Evolutionary conservation across 805 yeast genomes (phyloP), one percentile per base, ranked within the genome.

Genomic region (Lipomyces mesembrius): DNA sequence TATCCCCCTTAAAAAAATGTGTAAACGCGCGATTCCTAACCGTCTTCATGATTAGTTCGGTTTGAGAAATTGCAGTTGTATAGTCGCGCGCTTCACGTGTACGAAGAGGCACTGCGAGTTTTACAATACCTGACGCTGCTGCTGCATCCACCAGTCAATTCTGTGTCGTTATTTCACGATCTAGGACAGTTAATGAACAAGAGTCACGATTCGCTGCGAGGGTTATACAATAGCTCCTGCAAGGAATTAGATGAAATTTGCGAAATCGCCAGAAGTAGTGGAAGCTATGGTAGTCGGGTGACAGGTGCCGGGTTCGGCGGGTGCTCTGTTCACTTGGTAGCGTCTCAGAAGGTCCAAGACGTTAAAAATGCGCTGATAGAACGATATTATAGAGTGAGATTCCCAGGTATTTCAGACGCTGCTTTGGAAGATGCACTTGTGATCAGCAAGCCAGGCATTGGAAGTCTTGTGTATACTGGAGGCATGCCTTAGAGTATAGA

Each of bases 261-360:
- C 73, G 64, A 73, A 12, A 82, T 88, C 63, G 91, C 90, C 5
- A 75, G 79, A 51, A 74, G 70, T 1, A 81, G 83, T 66, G 92
- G 92, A 2, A 79, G 89, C 0, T 80, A 76, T 66, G 92, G 92
- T 22, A 85, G 90, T 0, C 81, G 92, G 64, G 82, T 87, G 20
- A 88, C 92, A 8, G 92, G 92, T 34, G 92, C 92, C 25, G 92
- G 92, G 3, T 88, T 86, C 82, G 92, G 92, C 39, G 92, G 92
- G 7, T 85, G 88, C 51, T 80, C 88, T 0, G 89, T 88, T n/a
- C 91, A 88, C 74, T 77, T 88, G 64, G 84, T 88, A 8, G 46
- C 51, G 27, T 22, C 25, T 20, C 32, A 46, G 34, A 20, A n/a
- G 12, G 62, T 59, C 61, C 60, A 46, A n/a, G 32, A 25, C 34